Evolutionary conservation across 148 eudicot species (phyloP).

Genomic region (Amaranthus hypochondriacus): DNA sequence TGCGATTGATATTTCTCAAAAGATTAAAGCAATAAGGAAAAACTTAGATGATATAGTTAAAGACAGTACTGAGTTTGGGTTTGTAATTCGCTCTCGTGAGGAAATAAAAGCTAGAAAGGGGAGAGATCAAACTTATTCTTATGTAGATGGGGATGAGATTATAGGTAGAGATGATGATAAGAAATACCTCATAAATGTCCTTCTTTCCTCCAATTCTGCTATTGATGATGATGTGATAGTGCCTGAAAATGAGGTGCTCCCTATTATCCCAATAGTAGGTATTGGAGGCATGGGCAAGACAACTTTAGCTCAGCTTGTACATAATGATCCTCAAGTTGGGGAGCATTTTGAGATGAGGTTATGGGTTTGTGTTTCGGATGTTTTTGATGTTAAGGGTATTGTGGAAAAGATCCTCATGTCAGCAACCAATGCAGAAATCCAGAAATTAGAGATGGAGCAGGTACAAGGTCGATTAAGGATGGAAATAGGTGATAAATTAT

Average conservation of each 20-base stretch:
- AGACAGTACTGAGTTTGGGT: conserved; percentile 1
- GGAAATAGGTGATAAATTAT: conserved; percentile 4
- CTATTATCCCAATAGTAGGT: conserved; percentile 24
- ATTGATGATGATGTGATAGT: too few relatives aligned
- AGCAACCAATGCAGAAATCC: neutral
- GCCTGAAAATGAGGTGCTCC: neutral
- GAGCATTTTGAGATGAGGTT: conserved; percentile 19
- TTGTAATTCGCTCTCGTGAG: conserved; percentile 1
- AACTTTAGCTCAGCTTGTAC: conserved; percentile 19
- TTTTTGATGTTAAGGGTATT: neutral
- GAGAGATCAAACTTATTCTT: conserved; percentile 16
- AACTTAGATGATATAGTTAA: conserved; percentile 9
- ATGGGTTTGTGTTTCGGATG: conserved; percentile 26
- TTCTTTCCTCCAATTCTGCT: neutral
- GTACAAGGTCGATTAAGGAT: conserved; percentile 2
- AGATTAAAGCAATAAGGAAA: conserved; percentile 8
- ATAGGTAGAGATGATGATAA: conserved; percentile 28
- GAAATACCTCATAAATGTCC: conserved; percentile 12
- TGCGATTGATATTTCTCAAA: conserved; percentile 3
- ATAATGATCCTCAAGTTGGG: conserved; percentile 19
- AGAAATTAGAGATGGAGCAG: conserved; percentile 8
- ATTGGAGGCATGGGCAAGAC: conserved; percentile 31
- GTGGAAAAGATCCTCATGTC: conserved; percentile 12
- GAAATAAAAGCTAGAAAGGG: neutral
- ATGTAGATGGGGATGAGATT: conserved; percentile 12